phyloP scores from a whole-genome alignment of 805 yeast species.

The Yarrowia hollandica region DNA sequence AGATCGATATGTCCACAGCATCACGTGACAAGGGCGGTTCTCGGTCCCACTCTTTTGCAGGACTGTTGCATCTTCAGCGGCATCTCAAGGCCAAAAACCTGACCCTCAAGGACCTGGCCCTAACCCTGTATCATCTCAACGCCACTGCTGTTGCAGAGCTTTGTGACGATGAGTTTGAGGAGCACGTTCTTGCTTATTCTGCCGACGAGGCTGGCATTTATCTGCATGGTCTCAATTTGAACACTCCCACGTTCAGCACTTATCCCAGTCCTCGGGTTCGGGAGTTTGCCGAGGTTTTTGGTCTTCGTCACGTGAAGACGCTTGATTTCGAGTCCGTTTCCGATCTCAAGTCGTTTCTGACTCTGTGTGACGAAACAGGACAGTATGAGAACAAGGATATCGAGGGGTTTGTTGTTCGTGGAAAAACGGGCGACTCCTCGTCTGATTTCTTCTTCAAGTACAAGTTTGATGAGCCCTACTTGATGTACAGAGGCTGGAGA shows the following conservation, averaged over 20 bases:
- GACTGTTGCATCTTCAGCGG: constrained; percentile 55
- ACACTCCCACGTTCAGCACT: constrained; percentile 63
- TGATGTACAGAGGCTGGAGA: constrained; percentile 86
- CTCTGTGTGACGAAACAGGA: constrained; percentile 63
- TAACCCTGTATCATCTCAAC: constrained; percentile 50
- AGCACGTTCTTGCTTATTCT: constrained; percentile 79
- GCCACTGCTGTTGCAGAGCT: constrained; percentile 88
- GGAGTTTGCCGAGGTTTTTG: constrained; percentile 63
- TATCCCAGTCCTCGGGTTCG: constrained; percentile 60
- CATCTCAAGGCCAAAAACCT: constrained; percentile 52
- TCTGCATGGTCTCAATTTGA: constrained; percentile 82
- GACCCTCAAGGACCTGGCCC: constrained; percentile 55
- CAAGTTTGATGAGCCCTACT: constrained; percentile 93
- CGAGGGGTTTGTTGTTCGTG: constrained; percentile 92
- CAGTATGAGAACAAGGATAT: constrained; percentile 67
- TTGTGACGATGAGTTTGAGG: constrained; percentile 92
- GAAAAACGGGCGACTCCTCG: constrained; percentile 42
- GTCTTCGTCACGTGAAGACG: constrained; percentile 56
- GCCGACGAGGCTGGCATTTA: constrained; percentile 75
- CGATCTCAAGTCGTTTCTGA: constrained; percentile 53
- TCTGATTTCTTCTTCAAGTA: constrained; percentile 79
- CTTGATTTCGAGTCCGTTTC: constrained; percentile 45
- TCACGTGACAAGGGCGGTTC: constrained; percentile 23
- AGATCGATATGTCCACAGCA: background rate
- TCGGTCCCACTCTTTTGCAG: constrained; percentile 74